Evolutionary conservation across 495 filamentous ascomycete genomes (phyloP).

Genomic region (Halenospora varia): DNA sequence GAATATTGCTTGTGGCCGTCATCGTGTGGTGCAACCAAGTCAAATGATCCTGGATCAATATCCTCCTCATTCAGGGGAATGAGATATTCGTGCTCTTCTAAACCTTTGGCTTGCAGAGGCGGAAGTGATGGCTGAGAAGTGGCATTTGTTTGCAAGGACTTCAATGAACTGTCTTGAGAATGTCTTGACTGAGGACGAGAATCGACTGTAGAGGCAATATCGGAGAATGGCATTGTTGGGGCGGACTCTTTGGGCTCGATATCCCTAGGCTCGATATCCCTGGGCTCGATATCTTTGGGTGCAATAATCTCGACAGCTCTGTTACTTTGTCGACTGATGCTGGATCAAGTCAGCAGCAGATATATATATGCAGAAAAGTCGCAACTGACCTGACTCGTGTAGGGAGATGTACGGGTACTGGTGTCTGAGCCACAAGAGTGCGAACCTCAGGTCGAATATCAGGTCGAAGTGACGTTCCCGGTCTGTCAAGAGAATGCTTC

Average conservation of each 20-base stretch:
- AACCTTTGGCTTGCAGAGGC: slow-evolving; percentile 31
- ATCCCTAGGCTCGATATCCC: background rate
- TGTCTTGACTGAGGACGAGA: slow-evolving; percentile 6
- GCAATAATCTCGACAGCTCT: background rate
- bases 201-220: background rate
- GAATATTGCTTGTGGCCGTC: slow-evolving; percentile 31
- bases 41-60: slow-evolving; percentile 46
- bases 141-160: slow-evolving; percentile 23
- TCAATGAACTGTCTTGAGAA: slow-evolving; percentile 13
- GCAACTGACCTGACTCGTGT: background rate
- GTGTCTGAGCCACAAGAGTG: background rate
- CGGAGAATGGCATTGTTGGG: background rate
- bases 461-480: background rate
- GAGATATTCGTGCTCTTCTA: slow-evolving; percentile 39
- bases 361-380: no score
- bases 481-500: background rate
- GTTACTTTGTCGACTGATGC: background rate
- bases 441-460: background rate
- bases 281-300: background rate
- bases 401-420: background rate
- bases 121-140: slow-evolving; percentile 37
- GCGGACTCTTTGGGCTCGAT: background rate
- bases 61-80: slow-evolving; percentile 46
- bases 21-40: slow-evolving; percentile 41
- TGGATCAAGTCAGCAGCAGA: no score